A percentile compares a stretch with the other conserved stretches of the same genome.
phyloP scores from a whole-genome alignment of 805 yeast species.

The Scheffersomyces spartinae region DNA sequence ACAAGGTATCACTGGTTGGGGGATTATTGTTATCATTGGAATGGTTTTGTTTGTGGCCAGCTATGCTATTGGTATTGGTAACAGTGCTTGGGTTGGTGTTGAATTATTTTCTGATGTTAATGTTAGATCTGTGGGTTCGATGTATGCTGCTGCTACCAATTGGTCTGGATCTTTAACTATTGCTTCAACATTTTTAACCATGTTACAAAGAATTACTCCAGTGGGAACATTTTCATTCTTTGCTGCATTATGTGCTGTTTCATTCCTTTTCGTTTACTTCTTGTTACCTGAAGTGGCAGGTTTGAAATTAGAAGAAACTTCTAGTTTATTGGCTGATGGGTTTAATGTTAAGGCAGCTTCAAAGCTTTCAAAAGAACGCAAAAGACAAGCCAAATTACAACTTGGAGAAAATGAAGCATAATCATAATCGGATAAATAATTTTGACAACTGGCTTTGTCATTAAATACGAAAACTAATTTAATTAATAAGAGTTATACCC shows the following conservation, averaged over 20 bases:
- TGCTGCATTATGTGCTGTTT: slow-evolving; percentile 66
- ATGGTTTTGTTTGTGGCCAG: slow-evolving; percentile 84
- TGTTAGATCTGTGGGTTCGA: slow-evolving; percentile 86
- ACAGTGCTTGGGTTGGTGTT: slow-evolving; percentile 97
- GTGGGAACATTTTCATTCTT: slow-evolving; percentile 89
- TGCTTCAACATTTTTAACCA: slow-evolving; percentile 85
- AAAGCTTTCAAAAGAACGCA: slow-evolving; percentile 24
- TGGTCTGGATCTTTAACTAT: slow-evolving; percentile 93
- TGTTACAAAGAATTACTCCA: slow-evolving; percentile 88
- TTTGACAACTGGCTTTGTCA: slow-evolving; percentile 10
- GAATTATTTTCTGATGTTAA: slow-evolving; percentile 84
- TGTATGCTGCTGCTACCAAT: slow-evolving; percentile 84
- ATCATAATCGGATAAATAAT: too few relatives aligned
- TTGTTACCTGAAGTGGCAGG: slow-evolving; percentile 90
- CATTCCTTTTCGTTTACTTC: slow-evolving; percentile 67
- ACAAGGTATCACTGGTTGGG: slow-evolving; percentile 67
- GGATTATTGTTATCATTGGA: slow-evolving; percentile 70
- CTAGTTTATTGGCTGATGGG: slow-evolving; percentile 68
- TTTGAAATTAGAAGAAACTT: slow-evolving; percentile 84
- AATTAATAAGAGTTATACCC: slow-evolving; percentile 1
- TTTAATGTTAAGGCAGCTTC: slow-evolving; percentile 59
- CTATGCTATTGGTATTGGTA: slow-evolving; percentile 92
- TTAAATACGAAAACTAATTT: slow-evolving; percentile 1
- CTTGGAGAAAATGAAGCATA: slow-evolving; percentile 2
- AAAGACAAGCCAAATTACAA: too few relatives aligned